A percentile compares a stretch with the other conserved stretches of the same genome.
Conservation (phyloP, 208 protist species). For the Acanthamoeba quina region DNA sequence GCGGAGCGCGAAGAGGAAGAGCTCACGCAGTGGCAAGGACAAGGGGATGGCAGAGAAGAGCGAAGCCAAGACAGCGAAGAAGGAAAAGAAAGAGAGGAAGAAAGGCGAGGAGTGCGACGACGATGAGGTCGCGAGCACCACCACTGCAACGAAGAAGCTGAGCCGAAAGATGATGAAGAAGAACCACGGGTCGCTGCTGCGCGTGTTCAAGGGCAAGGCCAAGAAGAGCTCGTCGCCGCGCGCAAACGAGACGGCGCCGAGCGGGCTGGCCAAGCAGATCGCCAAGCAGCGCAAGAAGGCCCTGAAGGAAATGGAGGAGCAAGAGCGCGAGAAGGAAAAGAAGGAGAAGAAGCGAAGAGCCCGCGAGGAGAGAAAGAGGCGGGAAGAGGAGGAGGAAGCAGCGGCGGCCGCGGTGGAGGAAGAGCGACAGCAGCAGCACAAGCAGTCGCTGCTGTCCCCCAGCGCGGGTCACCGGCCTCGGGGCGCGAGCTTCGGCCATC, state of each 20-base stretch:
- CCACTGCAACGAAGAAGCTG: background rate
- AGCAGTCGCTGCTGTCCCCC: background rate
- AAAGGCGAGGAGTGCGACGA: background rate
- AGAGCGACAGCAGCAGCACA: background rate
- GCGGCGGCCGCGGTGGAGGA: background rate
- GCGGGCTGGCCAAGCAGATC: slow-evolving; percentile 2
- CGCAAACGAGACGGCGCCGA: background rate
- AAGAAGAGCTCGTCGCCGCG: background rate
- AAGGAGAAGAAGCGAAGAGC: background rate
- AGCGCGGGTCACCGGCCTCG: background rate
- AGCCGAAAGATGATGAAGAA: slow-evolving; percentile 2
- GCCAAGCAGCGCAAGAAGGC: slow-evolving; percentile 25
- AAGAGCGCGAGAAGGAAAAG: background rate
- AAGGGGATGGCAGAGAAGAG: background rate
- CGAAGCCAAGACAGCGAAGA: background rate
- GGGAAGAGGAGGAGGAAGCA: background rate
- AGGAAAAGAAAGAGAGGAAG: background rate
- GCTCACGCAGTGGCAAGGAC: background rate
- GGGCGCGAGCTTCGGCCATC: background rate
- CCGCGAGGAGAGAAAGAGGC: background rate
- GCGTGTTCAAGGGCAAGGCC: slow-evolving; percentile 41
- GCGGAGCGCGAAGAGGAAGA: background rate
- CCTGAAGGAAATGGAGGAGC: slow-evolving; percentile 10
- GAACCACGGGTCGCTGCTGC: slow-evolving; percentile 42
- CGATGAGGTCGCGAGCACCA: background rate